phyloP scores from a whole-genome alignment of 2,329 filamentous ascomycete species.

The Dothistroma septosporum region DNA sequence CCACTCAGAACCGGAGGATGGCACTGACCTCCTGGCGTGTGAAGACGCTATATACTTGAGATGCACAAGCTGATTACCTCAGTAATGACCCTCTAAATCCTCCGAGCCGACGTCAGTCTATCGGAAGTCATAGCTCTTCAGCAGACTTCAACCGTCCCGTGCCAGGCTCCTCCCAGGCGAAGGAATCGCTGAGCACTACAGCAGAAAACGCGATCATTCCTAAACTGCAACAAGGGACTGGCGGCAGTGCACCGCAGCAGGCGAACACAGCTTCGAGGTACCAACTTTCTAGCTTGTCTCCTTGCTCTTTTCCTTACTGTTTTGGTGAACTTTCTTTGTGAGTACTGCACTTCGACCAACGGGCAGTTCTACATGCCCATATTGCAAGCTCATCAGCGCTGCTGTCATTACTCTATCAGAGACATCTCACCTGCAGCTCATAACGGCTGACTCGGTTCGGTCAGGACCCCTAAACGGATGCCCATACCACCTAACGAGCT shows the following conservation, averaged over 20 bases:
- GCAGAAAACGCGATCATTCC: constrained; percentile 5
- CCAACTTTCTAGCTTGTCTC: constrained; percentile 17
- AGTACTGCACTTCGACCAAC: constrained; percentile 4
- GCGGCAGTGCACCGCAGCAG: constrained; percentile 8
- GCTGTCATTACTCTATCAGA: not conserved
- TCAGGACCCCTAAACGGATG: constrained; percentile 15
- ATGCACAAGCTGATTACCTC: not conserved
- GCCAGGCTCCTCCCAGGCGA: constrained; percentile 2
- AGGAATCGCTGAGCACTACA: not conserved
- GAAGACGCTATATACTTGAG: not conserved
- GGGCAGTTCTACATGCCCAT: no score
- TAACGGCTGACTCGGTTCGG: constrained; percentile 9
- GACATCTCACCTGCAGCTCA: not conserved
- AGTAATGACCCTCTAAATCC: constrained; percentile 25
- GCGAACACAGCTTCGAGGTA: constrained; percentile 19
- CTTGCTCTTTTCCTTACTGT: constrained; percentile 10
- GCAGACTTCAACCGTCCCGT: constrained; percentile 7
- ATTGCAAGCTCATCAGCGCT: no score
- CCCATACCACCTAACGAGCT: constrained; percentile 17
- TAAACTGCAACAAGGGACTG: constrained; percentile 5
- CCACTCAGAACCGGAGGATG: no score
- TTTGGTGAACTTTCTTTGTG: constrained; percentile 18
- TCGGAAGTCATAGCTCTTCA: constrained; percentile 23
- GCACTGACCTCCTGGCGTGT: no score
- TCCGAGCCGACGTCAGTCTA: constrained; percentile 21